A percentile compares a stretch with the other conserved stretches of the same genome.
Conservation (phyloP, 2,329 filamentous ascomycete genomes). For the Aspergillus sojae region DNA sequence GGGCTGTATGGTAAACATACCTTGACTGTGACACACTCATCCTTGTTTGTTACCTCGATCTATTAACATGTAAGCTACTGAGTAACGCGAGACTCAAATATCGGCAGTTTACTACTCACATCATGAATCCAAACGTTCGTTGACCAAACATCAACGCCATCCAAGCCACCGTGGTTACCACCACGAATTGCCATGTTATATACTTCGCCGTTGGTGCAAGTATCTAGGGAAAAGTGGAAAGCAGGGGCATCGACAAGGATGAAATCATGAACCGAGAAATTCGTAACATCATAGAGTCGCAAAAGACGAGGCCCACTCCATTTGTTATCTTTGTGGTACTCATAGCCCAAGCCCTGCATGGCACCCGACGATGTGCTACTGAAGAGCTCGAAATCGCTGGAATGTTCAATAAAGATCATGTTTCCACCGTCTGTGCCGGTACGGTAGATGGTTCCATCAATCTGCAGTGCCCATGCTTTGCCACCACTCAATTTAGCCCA, state of each 20-base stretch:
- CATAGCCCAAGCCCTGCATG: conserved; percentile 56
- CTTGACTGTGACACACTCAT: conserved; percentile 63
- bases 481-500: conserved; percentile 55
- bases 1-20: conserved; percentile 19
- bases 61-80: conserved; percentile 11
- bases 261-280: conserved; percentile 56
- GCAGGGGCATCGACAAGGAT: conserved; percentile 52
- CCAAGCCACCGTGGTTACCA: conserved; percentile 55
- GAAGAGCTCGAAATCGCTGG: conserved; percentile 57
- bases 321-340: conserved; percentile 47
- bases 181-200: conserved; percentile 61
- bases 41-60: conserved; percentile 64
- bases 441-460: conserved; percentile 58
- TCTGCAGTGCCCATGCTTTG: conserved; percentile 53
- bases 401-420: conserved; percentile 56
- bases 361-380: conserved; percentile 56
- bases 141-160: conserved; percentile 60
- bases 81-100: neutral
- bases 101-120: conserved; percentile 23
- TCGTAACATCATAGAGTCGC: conserved; percentile 47
- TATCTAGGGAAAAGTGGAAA: conserved; percentile 56
- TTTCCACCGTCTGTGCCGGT: conserved; percentile 55
- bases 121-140: conserved; percentile 63
- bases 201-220: conserved; percentile 55
- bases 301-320: conserved; percentile 49